Evolutionary conservation across 179 eudicot genomes (phyloP), one percentile per base, ranked within the genome.

Genomic region (Spergularia azorica): DNA sequence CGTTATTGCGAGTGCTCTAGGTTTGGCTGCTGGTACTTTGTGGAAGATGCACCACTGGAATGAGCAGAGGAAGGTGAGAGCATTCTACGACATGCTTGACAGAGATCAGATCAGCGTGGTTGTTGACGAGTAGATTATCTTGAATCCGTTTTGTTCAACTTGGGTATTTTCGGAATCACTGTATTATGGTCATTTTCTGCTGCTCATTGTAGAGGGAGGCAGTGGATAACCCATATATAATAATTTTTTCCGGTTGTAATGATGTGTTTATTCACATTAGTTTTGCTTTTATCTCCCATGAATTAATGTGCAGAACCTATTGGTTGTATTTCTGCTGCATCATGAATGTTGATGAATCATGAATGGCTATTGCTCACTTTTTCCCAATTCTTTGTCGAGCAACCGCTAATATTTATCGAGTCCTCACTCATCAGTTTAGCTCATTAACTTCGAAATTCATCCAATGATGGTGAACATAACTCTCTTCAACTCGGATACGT

Each of bases 41-140:
- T 84, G 87, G 87, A 82, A 84, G 77, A 84, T 77, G 79, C 76
- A 70, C 60, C 83, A 82, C 72, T 79, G 87, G 83, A 76, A 82
- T 26, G 83, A 77, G 81, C 87, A 84, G 79, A 82, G 87, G 70
- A 84, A 82, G 74, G 79, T 72, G 41, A 60, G 83, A 72, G 70
- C 79, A 52, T 82, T 84, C 81, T 84, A 82, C 4, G 83, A 82
- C 81, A 76, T 84, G 85, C 85, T 84, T 41, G 85, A 84, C 60
- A 84, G 82, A 71, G 85, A 79, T 74, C 85, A 82, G 85, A 82
- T 82, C 78, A 77, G 83, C 54, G 73, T 85, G n/a, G 81, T 82
- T 21, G 83, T 66, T 5, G 82, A 82, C 52, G 87, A 85, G 68
- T 85, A 85, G 72, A 64, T 60, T 17, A 17, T 82, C 58, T 68